Evolutionary conservation across 192 early-diverging fungal species (phyloP).

Genomic region (Jimgerdemannia flammicorona): DNA sequence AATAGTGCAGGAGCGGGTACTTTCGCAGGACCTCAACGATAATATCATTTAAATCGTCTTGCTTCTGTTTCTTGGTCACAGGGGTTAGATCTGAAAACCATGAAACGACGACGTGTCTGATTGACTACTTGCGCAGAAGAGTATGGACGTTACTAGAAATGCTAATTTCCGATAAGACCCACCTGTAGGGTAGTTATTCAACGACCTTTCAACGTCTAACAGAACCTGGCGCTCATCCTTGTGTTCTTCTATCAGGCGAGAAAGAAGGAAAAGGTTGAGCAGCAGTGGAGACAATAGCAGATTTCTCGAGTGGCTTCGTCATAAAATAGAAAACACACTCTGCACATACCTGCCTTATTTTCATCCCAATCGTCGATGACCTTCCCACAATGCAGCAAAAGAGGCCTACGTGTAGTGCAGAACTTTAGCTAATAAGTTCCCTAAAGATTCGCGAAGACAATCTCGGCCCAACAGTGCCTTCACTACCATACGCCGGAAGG

Average conservation of each 20-base stretch:
- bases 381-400: constrained; percentile 33
- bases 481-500: not conserved
- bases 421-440: not conserved
- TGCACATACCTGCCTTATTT: not conserved
- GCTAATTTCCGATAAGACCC: not conserved
- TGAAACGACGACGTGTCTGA: too few species aligned
- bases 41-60: constrained; percentile 41
- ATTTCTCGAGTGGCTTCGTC: not conserved
- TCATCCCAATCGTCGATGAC: constrained; percentile 11
- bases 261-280: not conserved
- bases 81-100: constrained; percentile 12
- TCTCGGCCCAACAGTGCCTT: not conserved
- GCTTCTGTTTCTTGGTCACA: constrained; percentile 32
- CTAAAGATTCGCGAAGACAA: not conserved
- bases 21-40: constrained; percentile 44
- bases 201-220: constrained; percentile 44
- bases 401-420: constrained; percentile 29
- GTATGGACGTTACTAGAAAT: not conserved
- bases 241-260: constrained; percentile 19
- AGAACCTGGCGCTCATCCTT: constrained; percentile 46
- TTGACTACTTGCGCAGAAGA: not conserved
- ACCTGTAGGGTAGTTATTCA: constrained; percentile 36
- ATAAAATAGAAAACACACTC: not conserved
- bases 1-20: constrained; percentile 46
- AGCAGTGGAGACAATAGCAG: not conserved